Conservation (phyloP, 345 rosid genomes). For the Tarenaya hassleriana region DNA sequence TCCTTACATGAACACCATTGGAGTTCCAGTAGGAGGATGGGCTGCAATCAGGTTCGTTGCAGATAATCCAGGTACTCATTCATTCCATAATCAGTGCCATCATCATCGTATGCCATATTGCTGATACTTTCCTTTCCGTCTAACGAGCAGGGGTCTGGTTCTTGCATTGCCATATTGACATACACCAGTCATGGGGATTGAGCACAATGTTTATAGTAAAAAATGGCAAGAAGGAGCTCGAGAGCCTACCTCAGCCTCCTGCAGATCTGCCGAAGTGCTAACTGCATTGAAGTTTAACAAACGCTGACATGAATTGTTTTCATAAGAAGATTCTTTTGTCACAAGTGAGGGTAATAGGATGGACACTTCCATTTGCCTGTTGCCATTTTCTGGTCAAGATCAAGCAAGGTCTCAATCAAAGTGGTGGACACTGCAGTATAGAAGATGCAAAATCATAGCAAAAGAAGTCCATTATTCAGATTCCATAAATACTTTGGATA, state of each 20-base stretch:
- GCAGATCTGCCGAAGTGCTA: conserved; percentile 69
- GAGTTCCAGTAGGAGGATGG: conserved; percentile 92
- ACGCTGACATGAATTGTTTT: conserved; percentile 7
- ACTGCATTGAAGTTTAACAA: conserved; percentile 23
- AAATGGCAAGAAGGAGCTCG: conserved; percentile 48
- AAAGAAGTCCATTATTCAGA: conserved; percentile 10
- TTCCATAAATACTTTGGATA: not conserved
- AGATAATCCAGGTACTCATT: conserved; percentile 63
- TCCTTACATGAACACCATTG: conserved; percentile 77
- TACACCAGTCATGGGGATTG: conserved; percentile 83
- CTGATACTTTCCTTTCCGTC: conserved; percentile 18
- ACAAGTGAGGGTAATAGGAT: not conserved
- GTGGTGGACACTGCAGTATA: conserved; percentile 15
- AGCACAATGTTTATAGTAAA: conserved; percentile 62
- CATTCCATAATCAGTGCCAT: conserved; percentile 12
- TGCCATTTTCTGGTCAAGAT: conserved; percentile 6
- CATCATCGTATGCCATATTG: conserved; percentile 9
- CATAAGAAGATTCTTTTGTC: conserved; percentile 11
- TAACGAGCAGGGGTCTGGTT: conserved; percentile 65
- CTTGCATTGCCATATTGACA: conserved; percentile 76
- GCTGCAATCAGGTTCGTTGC: conserved; percentile 75
- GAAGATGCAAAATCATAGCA: conserved; percentile 13
- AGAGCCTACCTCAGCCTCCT: conserved; percentile 73
- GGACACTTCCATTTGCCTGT: conserved; percentile 6
- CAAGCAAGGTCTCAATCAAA: conserved; percentile 15